A percentile compares a stretch with the other conserved stretches of the same genome.
Conservation (phyloP, 2,329 filamentous ascomycete genomes). For the Aspergillus clavatus region DNA sequence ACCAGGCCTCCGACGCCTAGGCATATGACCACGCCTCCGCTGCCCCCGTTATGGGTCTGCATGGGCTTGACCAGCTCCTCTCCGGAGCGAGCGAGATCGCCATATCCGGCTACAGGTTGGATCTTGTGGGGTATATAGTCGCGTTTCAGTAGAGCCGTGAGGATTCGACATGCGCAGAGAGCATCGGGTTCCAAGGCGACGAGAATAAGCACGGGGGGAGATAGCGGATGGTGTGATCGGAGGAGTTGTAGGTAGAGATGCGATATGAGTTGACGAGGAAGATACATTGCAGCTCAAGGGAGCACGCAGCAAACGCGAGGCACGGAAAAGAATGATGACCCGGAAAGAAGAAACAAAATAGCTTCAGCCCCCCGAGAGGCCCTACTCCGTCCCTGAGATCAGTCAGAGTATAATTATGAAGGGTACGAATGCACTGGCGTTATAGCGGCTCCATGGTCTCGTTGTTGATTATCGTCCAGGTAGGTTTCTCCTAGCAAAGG, state of each 20-base stretch:
- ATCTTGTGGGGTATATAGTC: conserved; percentile 98
- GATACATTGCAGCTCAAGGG: conserved; percentile 66
- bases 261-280: conserved; percentile 81
- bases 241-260: conserved; percentile 89
- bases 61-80: conserved; percentile 75
- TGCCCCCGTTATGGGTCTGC: conserved; percentile 78
- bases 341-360: not conserved
- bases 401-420: conserved; percentile 3
- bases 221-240: conserved; percentile 79
- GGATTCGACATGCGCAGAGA: conserved; percentile 89
- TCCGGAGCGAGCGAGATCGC: conserved; percentile 75
- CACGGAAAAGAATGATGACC: conserved; percentile 2
- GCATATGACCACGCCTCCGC: conserved; percentile 84
- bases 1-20: conserved; percentile 89
- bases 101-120: conserved; percentile 88
- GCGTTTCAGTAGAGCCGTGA: conserved; percentile 88
- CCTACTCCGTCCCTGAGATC: conserved; percentile 11
- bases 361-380: conserved; percentile 11
- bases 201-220: conserved; percentile 84
- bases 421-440: not conserved
- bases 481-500: not conserved
- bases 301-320: conserved; percentile 19
- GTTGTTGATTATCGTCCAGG: not conserved
- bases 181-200: conserved; percentile 93
- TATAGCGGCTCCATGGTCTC: conserved; percentile 1